Evolutionary conservation across 1,284 basidiomycete species (phyloP).

Genomic region (Clitocybe nebularis): DNA sequence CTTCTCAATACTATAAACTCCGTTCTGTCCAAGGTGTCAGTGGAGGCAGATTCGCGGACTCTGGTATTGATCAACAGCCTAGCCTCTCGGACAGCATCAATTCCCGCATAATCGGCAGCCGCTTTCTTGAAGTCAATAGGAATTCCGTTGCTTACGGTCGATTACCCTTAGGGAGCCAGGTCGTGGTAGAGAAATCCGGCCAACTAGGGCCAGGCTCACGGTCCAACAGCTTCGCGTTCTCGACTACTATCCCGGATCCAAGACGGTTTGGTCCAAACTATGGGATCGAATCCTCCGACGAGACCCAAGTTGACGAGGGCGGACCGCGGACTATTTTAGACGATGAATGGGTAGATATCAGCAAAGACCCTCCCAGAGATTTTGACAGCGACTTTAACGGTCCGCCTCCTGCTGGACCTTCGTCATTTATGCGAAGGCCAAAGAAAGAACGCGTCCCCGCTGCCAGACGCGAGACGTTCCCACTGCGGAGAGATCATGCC

Average conservation of each 20-base stretch:
- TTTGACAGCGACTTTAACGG: constrained; percentile 35
- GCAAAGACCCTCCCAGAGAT: constrained; percentile 30
- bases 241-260: constrained; percentile 42
- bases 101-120: constrained; percentile 59
- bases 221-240: constrained; percentile 3
- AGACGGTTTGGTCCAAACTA: constrained; percentile 53
- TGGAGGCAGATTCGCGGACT: constrained; percentile 53
- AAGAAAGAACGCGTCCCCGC: constrained; percentile 30
- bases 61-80: constrained; percentile 31
- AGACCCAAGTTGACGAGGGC: constrained; percentile 32
- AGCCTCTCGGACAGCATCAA: constrained; percentile 57
- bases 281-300: constrained; percentile 31
- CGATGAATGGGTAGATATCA: constrained; percentile 54
- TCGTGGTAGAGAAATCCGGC: constrained; percentile 51
- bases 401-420: constrained; percentile 30
- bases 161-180: constrained; percentile 59
- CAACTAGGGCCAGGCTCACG: constrained; percentile 33
- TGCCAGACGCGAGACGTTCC: constrained; percentile 60
- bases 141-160: constrained; percentile 52
- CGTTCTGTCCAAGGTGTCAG: constrained; percentile 56
- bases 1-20: constrained; percentile 73
- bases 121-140: constrained; percentile 68
- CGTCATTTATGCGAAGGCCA: constrained; percentile 28
- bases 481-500: constrained; percentile 39
- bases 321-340: constrained; percentile 31